A percentile compares a stretch with the other conserved stretches of the same genome.
phyloP scores from a whole-genome alignment of 1,284 basidiomycete species.

The Rhodotorula glutinis region DNA sequence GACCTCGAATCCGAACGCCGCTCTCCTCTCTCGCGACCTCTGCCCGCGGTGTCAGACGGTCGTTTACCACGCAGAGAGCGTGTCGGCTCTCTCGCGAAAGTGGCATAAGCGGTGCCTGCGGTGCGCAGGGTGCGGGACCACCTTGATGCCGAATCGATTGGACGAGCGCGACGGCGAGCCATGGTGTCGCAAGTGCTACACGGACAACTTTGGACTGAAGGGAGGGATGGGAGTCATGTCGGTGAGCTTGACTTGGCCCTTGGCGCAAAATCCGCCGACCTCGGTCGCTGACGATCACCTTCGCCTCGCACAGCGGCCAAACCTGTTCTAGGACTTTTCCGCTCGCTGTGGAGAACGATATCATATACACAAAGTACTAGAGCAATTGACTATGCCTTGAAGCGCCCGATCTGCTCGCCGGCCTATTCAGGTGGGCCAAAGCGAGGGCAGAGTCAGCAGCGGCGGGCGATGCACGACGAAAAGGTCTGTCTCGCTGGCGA shows the following conservation, averaged over 20 bases:
- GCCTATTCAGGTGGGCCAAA: not conserved
- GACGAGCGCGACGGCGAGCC: conserved; percentile 20
- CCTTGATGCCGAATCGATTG: conserved; percentile 2
- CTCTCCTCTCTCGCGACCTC: not conserved
- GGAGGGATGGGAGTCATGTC: conserved; percentile 13
- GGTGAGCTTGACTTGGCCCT: conserved; percentile 2
- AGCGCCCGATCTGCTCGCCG: conserved; percentile 20
- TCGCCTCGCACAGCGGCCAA: not conserved
- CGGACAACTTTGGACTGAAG: conserved; percentile 15
- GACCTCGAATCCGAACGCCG: not conserved
- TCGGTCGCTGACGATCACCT: not conserved
- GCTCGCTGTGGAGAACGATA: not conserved
- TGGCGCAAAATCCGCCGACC: not conserved
- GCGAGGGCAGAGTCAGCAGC: not conserved
- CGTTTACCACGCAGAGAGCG: conserved; percentile 28
- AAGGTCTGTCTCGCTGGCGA: not conserved
- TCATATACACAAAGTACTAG: not conserved
- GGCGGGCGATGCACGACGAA: no score
- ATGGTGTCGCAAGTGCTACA: conserved; percentile 20
- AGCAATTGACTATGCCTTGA: not conserved
- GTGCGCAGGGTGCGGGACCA: conserved; percentile 23
- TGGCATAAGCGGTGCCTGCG: conserved; percentile 21
- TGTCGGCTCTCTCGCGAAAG: conserved; percentile 6
- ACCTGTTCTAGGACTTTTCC: not conserved
- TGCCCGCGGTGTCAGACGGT: conserved; percentile 21